Evolutionary conservation across 1,139 yeast species (phyloP), one percentile per base, ranked within the genome.

Genomic region (Blastobotrys capitulatus): DNA sequence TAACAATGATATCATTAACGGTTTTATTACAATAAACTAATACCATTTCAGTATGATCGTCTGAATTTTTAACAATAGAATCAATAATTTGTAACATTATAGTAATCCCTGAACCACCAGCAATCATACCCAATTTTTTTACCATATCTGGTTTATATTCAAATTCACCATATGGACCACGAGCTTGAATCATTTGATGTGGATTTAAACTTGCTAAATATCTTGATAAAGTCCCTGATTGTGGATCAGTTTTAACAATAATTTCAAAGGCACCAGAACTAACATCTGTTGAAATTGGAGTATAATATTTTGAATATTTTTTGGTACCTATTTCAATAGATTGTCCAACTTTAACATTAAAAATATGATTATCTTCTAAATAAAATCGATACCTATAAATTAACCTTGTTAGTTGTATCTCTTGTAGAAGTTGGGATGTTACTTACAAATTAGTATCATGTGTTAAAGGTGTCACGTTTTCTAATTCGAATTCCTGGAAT

Each of bases 31-130:
- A 96, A 64, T 83, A 88, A 52, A 83, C 70, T 61, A 86, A 72
- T 45, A 74, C 68, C 56, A 85, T 83, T 64, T 81, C 77, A 58
- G 96, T 87, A 54, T 74, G 74, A 66, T 87, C 96, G 35, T 74
- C 74, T 20, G 94, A 89, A 62, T 86, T 80, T 54, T 75, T 73
- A 60, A 86, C 80, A 57, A 89, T 82, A 45, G 87, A 86, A 60
- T 83, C 81, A 57, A 89, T 78, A 62, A 89, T 83, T 73, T 88
- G 96, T 67, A 83, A 84, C 80, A 89, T 86, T 59, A 96, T 96
- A 35, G 96, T 83, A 60, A 89, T 85, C 57, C 95, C 96, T 42
- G 95, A 83, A 62, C 97, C 97, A 58, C 95, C 96, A 40, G 96
- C 96, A 60, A 90, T 81, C 87, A 90, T 87, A 51, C 84, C 85